Percentiles rank a stretch among this genome's conserved stretches.
Evolutionary conservation across 2,329 filamentous ascomycete genomes (phyloP).

Genomic region (Lecanicillium sp.): DNA sequence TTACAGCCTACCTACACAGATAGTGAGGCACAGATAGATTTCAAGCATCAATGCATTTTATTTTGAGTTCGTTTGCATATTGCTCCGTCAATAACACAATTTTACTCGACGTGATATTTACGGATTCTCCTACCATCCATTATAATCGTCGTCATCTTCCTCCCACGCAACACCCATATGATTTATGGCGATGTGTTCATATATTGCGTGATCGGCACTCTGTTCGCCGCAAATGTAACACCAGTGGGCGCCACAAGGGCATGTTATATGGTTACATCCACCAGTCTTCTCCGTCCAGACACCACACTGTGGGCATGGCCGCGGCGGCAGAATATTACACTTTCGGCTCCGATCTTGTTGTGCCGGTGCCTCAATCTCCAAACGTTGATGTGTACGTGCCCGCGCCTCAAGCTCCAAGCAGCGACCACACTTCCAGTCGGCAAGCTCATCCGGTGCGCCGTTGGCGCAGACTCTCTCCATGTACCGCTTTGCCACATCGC

Average conservation of each 20-base stretch:
- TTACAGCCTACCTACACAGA: too few relatives aligned
- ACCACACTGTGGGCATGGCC: conserved; percentile 28
- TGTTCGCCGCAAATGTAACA: conserved; percentile 30
- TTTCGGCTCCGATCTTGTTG: conserved; percentile 9
- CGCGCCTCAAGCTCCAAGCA: too few relatives aligned
- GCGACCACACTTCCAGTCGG: conserved; percentile 32
- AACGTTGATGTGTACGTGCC: too few relatives aligned
- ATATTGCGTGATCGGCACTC: conserved; percentile 20
- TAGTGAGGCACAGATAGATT: too few relatives aligned
- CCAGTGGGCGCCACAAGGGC: conserved; percentile 29
- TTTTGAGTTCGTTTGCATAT: too few relatives aligned
- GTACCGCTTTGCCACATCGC: conserved; percentile 31
- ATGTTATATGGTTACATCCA: conserved; percentile 33
- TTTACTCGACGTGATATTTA: too few relatives aligned
- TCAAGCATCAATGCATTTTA: too few relatives aligned
- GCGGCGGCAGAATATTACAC: conserved; percentile 10
- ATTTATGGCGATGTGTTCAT: conserved; percentile 25
- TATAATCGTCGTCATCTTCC: conserved; percentile 13
- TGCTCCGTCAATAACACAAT: too few relatives aligned
- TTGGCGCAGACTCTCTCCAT: conserved; percentile 35
- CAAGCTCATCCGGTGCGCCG: conserved; percentile 28
- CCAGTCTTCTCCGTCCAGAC: conserved; percentile 26
- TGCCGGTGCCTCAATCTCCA: too few relatives aligned
- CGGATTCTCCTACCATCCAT: too few relatives aligned
- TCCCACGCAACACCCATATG: conserved; percentile 23